Evolutionary conservation across 2,329 filamentous ascomycete species (phyloP).

Genomic region (Zymoseptoria ardabiliae): DNA sequence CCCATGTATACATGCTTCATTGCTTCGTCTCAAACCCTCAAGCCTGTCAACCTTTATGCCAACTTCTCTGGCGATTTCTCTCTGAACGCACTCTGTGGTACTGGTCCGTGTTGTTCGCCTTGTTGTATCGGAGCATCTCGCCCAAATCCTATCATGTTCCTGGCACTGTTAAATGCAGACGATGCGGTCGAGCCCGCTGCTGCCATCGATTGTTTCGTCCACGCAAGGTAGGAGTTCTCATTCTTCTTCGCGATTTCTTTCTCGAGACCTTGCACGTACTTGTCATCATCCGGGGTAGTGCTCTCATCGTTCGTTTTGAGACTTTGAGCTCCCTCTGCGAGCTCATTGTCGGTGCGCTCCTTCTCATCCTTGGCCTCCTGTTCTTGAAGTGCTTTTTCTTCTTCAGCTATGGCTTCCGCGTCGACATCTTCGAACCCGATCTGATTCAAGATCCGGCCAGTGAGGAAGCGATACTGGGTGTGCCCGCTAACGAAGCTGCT

Average conservation of each 20-base stretch:
- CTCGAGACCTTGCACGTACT: constrained; percentile 31
- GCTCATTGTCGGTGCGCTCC: constrained; percentile 24
- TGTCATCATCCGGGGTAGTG: constrained; percentile 16
- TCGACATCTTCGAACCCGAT: constrained; percentile 49
- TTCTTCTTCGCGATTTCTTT: constrained; percentile 39
- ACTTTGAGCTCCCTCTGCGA: constrained; percentile 12
- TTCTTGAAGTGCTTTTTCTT: constrained; percentile 34
- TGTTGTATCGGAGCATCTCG: neutral
- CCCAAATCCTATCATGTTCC: neutral
- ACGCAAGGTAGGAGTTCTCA: constrained; percentile 36
- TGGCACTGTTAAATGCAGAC: constrained; percentile 16
- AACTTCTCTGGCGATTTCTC: neutral
- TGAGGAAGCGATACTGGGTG: constrained; percentile 44
- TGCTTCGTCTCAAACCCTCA: neutral
- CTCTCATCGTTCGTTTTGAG: constrained; percentile 24
- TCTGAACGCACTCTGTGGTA: neutral
- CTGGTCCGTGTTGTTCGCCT: neutral
- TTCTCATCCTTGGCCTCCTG: constrained; percentile 34
- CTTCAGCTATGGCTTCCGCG: constrained; percentile 40
- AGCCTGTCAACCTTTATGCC: neutral
- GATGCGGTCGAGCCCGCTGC: constrained; percentile 23
- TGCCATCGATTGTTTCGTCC: constrained; percentile 37
- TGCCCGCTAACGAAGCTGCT: constrained; percentile 46
- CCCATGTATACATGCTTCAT: neutral
- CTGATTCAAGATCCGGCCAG: constrained; percentile 44